Conservation (phyloP, 495 filamentous ascomycete genomes). For the Penicillium cinerascens region DNA sequence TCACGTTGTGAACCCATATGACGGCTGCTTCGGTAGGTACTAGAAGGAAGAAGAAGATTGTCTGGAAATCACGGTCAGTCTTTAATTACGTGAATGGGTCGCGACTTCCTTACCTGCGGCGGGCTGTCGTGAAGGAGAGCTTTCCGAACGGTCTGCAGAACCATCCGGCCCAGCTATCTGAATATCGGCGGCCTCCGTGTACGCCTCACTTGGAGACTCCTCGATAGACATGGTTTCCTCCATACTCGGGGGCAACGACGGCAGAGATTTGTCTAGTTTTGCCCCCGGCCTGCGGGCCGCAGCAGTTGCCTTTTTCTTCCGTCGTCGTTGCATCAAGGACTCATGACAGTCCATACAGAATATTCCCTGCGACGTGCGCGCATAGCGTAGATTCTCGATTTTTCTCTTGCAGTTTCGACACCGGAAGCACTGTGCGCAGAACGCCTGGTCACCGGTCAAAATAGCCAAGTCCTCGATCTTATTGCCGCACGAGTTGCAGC, state of each 20-base stretch:
- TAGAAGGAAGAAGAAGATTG: constrained; percentile 65
- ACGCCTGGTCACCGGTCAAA: constrained; percentile 97
- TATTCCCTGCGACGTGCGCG: constrained; percentile 94
- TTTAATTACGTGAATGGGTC: not conserved
- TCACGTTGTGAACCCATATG: constrained; percentile 59
- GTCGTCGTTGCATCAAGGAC: constrained; percentile 90
- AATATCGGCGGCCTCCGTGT: constrained; percentile 62
- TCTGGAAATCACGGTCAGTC: constrained; percentile 27
- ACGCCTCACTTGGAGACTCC: constrained; percentile 59
- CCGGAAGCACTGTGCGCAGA: constrained; percentile 94
- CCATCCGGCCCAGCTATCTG: constrained; percentile 20
- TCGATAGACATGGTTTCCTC: constrained; percentile 62
- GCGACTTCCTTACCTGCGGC: constrained; percentile 16
- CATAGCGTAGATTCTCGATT: constrained; percentile 98
- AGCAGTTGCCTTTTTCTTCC: constrained; percentile 74
- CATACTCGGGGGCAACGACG: constrained; percentile 79
- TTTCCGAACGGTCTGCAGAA: constrained; percentile 9
- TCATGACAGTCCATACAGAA: constrained; percentile 99
- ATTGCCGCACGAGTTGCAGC: constrained; percentile 92
- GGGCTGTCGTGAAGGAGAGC: constrained; percentile 8
- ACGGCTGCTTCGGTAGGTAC: constrained; percentile 73
- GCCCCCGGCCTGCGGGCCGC: constrained; percentile 53
- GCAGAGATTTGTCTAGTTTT: constrained; percentile 89
- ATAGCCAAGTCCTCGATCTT: constrained; percentile 99
- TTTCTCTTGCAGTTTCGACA: constrained; percentile 98